Percentiles rank a stretch among this genome's conserved stretches.
These are phyloP conservation scores for Camillea tinctor DNA, from an alignment of 2,329 filamentous ascomycete species.

Conservation along the genomic window DNA sequence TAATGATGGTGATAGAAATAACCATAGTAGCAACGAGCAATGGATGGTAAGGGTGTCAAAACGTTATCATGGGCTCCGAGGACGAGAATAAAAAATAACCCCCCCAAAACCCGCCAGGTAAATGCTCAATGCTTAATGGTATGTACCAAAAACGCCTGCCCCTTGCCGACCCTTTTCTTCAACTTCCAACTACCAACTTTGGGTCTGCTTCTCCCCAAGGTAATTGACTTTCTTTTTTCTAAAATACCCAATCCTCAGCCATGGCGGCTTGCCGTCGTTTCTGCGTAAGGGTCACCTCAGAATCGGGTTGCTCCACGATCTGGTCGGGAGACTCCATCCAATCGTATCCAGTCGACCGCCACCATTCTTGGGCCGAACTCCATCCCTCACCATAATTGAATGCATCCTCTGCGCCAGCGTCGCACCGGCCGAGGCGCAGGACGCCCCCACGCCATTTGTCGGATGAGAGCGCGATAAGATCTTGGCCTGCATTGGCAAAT, in stretches of 20 bases:
- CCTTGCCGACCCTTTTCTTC: neutral
- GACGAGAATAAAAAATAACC: neutral
- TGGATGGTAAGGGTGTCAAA: too few relatives aligned
- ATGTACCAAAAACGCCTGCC: conserved; percentile 7
- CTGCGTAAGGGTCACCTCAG: conserved; percentile 27
- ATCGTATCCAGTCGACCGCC: conserved; percentile 25
- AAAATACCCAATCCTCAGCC: conserved; percentile 27
- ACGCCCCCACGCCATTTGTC: conserved; percentile 67
- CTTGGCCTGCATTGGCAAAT: conserved; percentile 65
- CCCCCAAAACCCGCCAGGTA: neutral
- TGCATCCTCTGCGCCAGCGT: conserved; percentile 35
- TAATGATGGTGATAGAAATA: too few relatives aligned
- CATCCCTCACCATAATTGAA: conserved; percentile 18
- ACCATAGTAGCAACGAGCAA: too few relatives aligned
- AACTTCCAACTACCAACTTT: conserved; percentile 2
- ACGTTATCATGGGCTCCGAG: neutral
- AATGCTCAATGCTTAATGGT: neutral
- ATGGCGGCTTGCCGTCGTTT: conserved; percentile 29
- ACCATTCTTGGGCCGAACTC: conserved; percentile 11
- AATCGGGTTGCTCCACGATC: conserved; percentile 18
- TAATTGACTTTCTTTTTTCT: conserved; percentile 2
- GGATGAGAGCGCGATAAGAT: conserved; percentile 66
- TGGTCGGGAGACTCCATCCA: conserved; percentile 28
- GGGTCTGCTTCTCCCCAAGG: neutral
- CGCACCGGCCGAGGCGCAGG: conserved; percentile 57